A percentile compares a stretch with the other conserved stretches of the same genome.
phyloP scores from a whole-genome alignment of 352 stramenopile genomes.

The Phytophthora chlamydospora region DNA sequence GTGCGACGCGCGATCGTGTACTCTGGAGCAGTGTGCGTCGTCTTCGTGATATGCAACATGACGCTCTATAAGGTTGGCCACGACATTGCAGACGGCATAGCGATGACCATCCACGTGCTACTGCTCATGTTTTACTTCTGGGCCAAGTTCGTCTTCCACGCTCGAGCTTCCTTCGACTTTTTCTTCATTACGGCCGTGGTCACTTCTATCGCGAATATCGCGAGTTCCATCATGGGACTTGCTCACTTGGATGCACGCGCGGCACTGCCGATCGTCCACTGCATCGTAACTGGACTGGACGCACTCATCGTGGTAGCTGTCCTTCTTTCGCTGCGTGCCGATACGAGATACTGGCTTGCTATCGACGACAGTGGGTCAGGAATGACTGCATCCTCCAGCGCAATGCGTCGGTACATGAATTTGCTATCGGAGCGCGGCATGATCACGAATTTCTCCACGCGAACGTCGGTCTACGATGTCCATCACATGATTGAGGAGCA shows the following conservation, averaged over 20 bases:
- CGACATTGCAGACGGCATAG: slow-evolving; percentile 55
- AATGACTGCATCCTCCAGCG: slow-evolving; percentile 42
- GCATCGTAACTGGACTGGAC: slow-evolving; percentile 60
- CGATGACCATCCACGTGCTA: slow-evolving; percentile 56
- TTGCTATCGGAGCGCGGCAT: slow-evolving; percentile 82
- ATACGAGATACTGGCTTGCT: slow-evolving; percentile 86
- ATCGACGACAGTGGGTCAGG: slow-evolving; percentile 68
- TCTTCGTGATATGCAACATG: slow-evolving; percentile 69
- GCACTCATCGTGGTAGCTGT: slow-evolving; percentile 72
- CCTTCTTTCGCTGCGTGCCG: slow-evolving; percentile 75
- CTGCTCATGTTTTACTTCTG: slow-evolving; percentile 78
- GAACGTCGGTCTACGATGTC: slow-evolving; percentile 88
- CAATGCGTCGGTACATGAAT: slow-evolving; percentile 77
- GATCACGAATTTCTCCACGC: slow-evolving; percentile 89
- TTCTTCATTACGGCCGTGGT: slow-evolving; percentile 75
- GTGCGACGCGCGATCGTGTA: slow-evolving; percentile 76
- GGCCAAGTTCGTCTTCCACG: slow-evolving; percentile 81
- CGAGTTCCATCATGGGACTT: slow-evolving; percentile 57
- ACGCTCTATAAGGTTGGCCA: slow-evolving; percentile 59
- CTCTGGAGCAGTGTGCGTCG: slow-evolving; percentile 58
- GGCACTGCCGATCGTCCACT: slow-evolving; percentile 48
- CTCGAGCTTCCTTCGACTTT: slow-evolving; percentile 83
- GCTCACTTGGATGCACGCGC: slow-evolving; percentile 28
- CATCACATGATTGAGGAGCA: slow-evolving; percentile 90
- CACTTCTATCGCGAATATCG: slow-evolving; percentile 50